Conservation (phyloP, 768 basidiomycete genomes). For the Boletus sp. region DNA sequence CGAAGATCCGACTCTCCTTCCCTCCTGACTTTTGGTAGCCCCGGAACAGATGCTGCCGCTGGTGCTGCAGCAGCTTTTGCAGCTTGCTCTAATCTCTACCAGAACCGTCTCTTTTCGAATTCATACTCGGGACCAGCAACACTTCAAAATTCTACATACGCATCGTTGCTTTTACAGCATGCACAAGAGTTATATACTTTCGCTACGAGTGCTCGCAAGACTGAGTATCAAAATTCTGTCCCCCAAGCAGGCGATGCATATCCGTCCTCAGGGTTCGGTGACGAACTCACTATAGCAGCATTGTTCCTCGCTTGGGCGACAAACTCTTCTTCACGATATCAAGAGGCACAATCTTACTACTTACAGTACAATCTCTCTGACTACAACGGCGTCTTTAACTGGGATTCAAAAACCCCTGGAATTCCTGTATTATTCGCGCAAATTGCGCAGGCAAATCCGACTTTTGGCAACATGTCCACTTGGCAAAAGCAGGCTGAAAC, state of each 20-base stretch:
- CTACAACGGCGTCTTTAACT: slow-evolving; percentile 71
- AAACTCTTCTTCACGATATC: slow-evolving; percentile 56
- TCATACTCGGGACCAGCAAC: slow-evolving; percentile 60
- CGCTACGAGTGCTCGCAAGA: slow-evolving; percentile 64
- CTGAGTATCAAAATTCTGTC: slow-evolving; percentile 67
- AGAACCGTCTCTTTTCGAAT: slow-evolving; percentile 53
- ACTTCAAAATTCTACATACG: slow-evolving; percentile 71
- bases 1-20: background rate
- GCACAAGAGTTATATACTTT: slow-evolving; percentile 74
- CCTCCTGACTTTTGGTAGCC: slow-evolving; percentile 34
- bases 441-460: slow-evolving; percentile 56
- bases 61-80: slow-evolving; percentile 84
- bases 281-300: slow-evolving; percentile 75
- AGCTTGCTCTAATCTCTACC: slow-evolving; percentile 81
- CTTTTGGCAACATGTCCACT: slow-evolving; percentile 53
- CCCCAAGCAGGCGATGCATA: slow-evolving; percentile 65
- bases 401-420: slow-evolving; percentile 84
- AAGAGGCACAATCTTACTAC: slow-evolving; percentile 64
- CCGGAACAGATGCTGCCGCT: slow-evolving; percentile 90
- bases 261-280: slow-evolving; percentile 66
- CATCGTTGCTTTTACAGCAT: slow-evolving; percentile 66
- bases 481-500: slow-evolving; percentile 73
- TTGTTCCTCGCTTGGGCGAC: slow-evolving; percentile 74
- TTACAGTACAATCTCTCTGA: slow-evolving; percentile 51
- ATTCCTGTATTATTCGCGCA: slow-evolving; percentile 75